A percentile compares a stretch with the other conserved stretches of the same genome.
Evolutionary conservation across 306 rosid genomes (phyloP).

Genomic region (Trichosanthes truncata): DNA sequence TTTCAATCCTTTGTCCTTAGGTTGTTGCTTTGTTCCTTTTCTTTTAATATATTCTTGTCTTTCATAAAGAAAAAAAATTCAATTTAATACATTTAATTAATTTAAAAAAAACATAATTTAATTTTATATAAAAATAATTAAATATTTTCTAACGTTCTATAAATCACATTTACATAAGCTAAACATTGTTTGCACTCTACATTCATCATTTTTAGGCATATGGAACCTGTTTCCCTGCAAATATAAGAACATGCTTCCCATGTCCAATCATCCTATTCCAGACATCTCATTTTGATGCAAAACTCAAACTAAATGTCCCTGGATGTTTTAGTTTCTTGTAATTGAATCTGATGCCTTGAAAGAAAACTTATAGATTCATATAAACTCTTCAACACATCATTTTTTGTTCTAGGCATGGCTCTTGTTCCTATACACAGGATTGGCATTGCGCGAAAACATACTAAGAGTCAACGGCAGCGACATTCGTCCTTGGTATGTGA

Average conservation of each 20-base stretch:
- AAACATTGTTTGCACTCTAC: background rate
- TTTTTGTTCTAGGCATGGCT: slow-evolving; percentile 73
- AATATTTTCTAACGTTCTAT: background rate
- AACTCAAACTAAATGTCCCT: background rate
- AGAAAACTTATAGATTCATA: background rate
- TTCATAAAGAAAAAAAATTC: background rate
- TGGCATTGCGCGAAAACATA: slow-evolving; percentile 93
- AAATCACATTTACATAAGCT: background rate
- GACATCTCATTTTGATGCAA: background rate
- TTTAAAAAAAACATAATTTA: background rate
- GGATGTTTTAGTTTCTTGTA: background rate
- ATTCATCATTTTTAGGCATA: background rate
- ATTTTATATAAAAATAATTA: background rate
- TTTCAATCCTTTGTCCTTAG: background rate
- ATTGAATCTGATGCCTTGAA: background rate
- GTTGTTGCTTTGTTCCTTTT: background rate
- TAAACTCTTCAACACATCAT: slow-evolving; percentile 11
- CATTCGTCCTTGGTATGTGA: slow-evolving; percentile 81
- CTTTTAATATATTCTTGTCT: background rate
- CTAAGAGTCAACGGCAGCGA: slow-evolving; percentile 92
- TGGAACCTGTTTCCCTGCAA: background rate
- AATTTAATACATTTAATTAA: background rate
- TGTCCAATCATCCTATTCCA: background rate
- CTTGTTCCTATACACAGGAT: slow-evolving; percentile 87
- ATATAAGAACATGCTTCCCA: background rate